phyloP scores from a whole-genome alignment of 2,329 filamentous ascomycete genomes.

The Zymoseptoria ardabiliae region DNA sequence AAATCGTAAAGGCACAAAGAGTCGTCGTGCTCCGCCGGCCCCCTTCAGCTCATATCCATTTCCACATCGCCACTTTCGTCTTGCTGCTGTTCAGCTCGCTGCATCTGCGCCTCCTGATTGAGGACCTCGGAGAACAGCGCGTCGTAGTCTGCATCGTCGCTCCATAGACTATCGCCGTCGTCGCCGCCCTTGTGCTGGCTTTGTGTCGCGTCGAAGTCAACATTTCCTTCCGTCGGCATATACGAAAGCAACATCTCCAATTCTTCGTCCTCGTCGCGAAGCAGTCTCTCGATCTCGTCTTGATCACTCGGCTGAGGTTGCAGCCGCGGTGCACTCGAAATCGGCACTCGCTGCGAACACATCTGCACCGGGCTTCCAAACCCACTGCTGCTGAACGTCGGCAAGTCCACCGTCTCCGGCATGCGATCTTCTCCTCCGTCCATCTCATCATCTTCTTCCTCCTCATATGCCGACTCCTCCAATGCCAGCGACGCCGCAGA shows the following conservation, averaged over 20 bases:
- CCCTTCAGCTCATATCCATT: constrained; percentile 24
- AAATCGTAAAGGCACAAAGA: background rate
- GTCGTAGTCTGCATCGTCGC: constrained; percentile 56
- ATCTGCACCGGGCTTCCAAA: constrained; percentile 1
- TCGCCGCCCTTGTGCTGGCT: background rate
- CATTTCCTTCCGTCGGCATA: constrained; percentile 29
- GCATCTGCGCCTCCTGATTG: constrained; percentile 35
- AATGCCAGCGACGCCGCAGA: constrained; percentile 30
- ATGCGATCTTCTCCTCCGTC: constrained; percentile 4
- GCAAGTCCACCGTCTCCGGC: constrained; percentile 11
- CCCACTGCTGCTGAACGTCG: background rate
- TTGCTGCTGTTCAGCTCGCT: constrained; percentile 11
- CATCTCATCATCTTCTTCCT: constrained; percentile 15
- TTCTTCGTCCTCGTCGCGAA: constrained; percentile 38
- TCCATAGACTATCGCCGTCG: constrained; percentile 35
- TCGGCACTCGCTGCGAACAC: background rate
- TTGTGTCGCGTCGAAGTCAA: constrained; percentile 9
- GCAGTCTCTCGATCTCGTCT: constrained; percentile 34
- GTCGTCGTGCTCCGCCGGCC: too few relatives aligned
- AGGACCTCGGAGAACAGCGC: constrained; percentile 58
- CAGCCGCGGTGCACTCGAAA: background rate
- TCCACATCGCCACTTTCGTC: constrained; percentile 27
- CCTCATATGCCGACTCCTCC: constrained; percentile 20
- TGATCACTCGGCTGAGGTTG: constrained; percentile 11
- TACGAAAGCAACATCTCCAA: constrained; percentile 38